Percentiles rank a stretch among this genome's conserved stretches.
Conservation (phyloP, 768 basidiomycete species). For the Auricularia cornea region DNA sequence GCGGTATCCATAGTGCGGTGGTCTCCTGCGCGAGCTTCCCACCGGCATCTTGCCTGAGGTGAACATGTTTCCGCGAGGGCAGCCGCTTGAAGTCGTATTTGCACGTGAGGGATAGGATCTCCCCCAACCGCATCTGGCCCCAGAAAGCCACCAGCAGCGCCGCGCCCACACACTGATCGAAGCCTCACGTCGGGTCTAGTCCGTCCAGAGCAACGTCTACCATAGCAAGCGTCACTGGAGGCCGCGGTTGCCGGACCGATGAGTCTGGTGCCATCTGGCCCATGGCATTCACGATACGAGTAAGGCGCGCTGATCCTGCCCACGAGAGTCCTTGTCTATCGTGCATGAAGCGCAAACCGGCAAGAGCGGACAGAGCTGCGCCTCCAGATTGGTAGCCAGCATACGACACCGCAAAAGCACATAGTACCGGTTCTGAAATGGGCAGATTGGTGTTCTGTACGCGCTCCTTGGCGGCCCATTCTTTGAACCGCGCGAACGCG, state of each 20-base stretch:
- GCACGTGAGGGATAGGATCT: slow-evolving; percentile 13
- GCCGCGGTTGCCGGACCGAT: slow-evolving; percentile 6
- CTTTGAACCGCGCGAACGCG: neutral
- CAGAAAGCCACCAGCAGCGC: slow-evolving; percentile 25
- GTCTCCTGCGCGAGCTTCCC: neutral
- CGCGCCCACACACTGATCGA: slow-evolving; percentile 36
- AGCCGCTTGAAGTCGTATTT: neutral
- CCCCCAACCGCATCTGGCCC: slow-evolving; percentile 32
- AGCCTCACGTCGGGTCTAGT: slow-evolving; percentile 22
- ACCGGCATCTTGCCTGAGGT: neutral
- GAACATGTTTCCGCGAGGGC: neutral
- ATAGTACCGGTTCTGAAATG: neutral
- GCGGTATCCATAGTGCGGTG: neutral
- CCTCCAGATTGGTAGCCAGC: neutral
- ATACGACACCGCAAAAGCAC: neutral
- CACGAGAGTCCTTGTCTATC: neutral
- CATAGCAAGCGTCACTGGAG: slow-evolving; percentile 29
- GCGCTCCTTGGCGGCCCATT: neutral
- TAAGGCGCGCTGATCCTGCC: neutral
- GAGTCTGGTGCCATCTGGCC: neutral
- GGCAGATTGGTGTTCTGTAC: neutral
- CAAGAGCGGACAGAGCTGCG: neutral
- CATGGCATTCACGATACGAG: neutral
- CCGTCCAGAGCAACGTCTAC: slow-evolving; percentile 15
- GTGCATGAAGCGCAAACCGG: neutral